Evolutionary conservation across 2,329 filamentous ascomycete genomes (phyloP), one percentile per base, ranked within the genome.

Genomic region (Hymenoscyphus infarciens): DNA sequence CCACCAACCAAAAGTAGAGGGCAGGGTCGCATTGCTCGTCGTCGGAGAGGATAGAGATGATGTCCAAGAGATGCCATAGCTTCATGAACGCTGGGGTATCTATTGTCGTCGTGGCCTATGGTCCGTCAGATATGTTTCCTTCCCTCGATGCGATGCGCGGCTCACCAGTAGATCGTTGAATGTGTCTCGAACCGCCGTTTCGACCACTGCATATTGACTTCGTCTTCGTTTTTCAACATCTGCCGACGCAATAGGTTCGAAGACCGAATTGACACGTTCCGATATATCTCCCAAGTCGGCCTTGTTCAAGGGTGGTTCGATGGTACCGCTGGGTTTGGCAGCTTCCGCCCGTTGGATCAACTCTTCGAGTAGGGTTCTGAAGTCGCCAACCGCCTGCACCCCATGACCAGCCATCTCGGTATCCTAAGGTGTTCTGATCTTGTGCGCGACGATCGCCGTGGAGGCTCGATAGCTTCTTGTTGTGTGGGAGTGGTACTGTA

Each of bases 61-160:
- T 87, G 73, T 99, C 96, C 62, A 99, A 84, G 5, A 99, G 81
- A 73, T 97, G 95, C 94, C 94, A 99, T 66, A 98, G 85, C 64
- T 87, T 84, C 57, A 92, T 87, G 72, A 97, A 97, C 0, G 84
- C 82, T 52, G 91, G 86, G 29, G 90, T 86, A 42, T 92, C 84
- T 69, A 97, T 96, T 8, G 85, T 80, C 13, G 85, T 92, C 45
- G 84, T 85, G 53, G 90, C 87, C 90, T 94, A 70, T 65, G 66
- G 71, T 66, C 72, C 66, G 75, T 77, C 67, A 77, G 75, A 72
- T 68, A 59, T 63, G 54, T 69, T 69, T 66, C 66, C 67, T 55
- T 63, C 59, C 62, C 63, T 69, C 68, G 68, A 66, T 64, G 66
- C 66, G 63, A 64, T 67, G 63, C 56, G 64, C 60, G 38, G 70